Evolutionary conservation across 1,284 basidiomycete genomes (phyloP), one percentile per base, ranked within the genome.

Genomic region (Moesziomyces sp.): DNA sequence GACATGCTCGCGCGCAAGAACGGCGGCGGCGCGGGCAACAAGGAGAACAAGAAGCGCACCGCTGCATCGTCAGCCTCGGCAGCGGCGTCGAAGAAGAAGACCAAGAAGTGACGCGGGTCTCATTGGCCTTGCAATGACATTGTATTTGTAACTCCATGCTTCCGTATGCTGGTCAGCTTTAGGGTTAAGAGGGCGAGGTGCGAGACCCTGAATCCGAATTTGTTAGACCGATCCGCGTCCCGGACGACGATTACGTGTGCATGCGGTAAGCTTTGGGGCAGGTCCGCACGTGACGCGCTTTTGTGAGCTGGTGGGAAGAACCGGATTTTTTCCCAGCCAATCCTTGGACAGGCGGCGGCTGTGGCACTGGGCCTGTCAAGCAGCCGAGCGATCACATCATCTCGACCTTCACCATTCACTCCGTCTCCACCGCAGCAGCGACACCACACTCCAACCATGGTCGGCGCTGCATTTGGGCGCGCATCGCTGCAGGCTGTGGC

Each of bases 1-100:
- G 67, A 70, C 47, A 74, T 77, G 51, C 58, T 77, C 58, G 66
- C 65, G 1, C 56, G 70, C 23, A 63, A 60, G 53, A 60, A 59
- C 49, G 21, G 21, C n/a, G 30, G 30, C 30, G 30, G 6, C 10
- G 59, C 30, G n/a, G 59, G 42, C 42, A 48, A 46, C 48, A 72
- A 72, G 49, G 63, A 66, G 53, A 72, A 72, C 35, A 59, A 52
- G 56, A 73, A 73, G 52, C 70, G 64, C n/a, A 59, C 59, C 9
- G 51, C 30, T 3, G 30, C 30, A 34, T 13, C 26, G 5, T 28
- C 26, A 28, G 26, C 26, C 5, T 28, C 26, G 26, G 8, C 60
- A 5, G 28, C 61, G n/a, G 55, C 63, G 38, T 43, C 59, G 5
- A 65, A 65, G 58, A 71, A 71, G 58, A 71, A 62, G 55, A 52